Base-by-base conservation (phyloP, 768 basidiomycete species). In the Mycena alexandri region DNA sequence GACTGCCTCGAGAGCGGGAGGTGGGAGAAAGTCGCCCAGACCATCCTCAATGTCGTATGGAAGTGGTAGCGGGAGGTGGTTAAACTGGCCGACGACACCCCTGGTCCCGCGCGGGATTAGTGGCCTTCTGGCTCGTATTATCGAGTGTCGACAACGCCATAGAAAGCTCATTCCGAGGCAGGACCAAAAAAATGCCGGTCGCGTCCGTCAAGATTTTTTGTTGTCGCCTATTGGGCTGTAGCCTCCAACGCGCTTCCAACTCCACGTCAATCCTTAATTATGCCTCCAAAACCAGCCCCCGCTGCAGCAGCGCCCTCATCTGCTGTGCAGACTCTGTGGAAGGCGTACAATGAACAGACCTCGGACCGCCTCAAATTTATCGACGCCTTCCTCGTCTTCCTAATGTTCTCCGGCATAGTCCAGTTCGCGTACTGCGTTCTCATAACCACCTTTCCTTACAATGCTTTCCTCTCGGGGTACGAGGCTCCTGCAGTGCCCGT, bases 391-490 rank as follows among this genome's bases (percentile, higher is more conserved):
- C 86, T 99, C 70, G 80, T 93, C 67, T 98, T 97, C 85, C 86
- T 97, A 74, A 90, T 98, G 83, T 85, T 97, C 51, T 93, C 93
- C 2, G 98, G 98, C 73, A 85, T 96, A 65, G 76, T 89, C 50
- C 96, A 98, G 78, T 98, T 99, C 81, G 81, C 87, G 12, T 99
- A 99, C 82, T 95, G 97, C 81, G 80, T 97, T 34, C 84, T 95
- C 71, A 85, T 99, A 68, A 95, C 95, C 64, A 93, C 90, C 82
- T 99, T 90, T 80, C 98, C 98, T 24, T 98, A 96, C 85, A 98
- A 99, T 73, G 95, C 98, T 43, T 99, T 99, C 82, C 80, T 98
- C 72, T 91, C 95, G 69, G 96, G 95, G 98, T 98, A 80, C 68
- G 93, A 80, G 19, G 1, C 41, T 60, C 21, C 21, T 50, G 16